These are phyloP conservation scores for Kwoniella sp. DNA, from an alignment of 768 basidiomycete species.

Conservation along the genomic window DNA sequence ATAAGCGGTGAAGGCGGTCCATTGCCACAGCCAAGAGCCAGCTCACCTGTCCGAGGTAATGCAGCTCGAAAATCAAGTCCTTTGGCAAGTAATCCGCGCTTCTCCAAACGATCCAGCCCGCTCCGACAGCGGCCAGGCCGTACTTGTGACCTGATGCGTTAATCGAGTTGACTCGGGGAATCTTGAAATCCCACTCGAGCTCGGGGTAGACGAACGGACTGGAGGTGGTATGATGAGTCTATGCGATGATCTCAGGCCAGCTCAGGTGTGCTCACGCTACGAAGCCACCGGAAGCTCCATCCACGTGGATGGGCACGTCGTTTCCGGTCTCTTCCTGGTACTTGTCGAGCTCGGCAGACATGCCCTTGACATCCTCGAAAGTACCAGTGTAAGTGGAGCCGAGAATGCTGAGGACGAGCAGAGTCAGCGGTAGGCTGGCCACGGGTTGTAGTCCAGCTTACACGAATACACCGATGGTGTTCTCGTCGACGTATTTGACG, in stretches of 20 bases:
- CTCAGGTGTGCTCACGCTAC: slow-evolving; percentile 56
- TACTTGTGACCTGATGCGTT: slow-evolving; percentile 57
- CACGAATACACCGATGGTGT: slow-evolving; percentile 62
- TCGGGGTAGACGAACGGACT: slow-evolving; percentile 54
- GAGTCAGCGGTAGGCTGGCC: slow-evolving; percentile 54
- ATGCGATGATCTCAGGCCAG: not conserved
- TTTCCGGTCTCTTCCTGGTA: slow-evolving; percentile 55
- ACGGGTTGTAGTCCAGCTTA: slow-evolving; percentile 5
- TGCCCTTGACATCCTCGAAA: slow-evolving; percentile 77
- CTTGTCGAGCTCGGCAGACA: slow-evolving; percentile 62
- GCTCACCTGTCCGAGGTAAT: slow-evolving; percentile 51
- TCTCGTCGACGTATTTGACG: slow-evolving; percentile 66
- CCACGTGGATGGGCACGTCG: slow-evolving; percentile 59
- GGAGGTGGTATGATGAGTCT: not conserved
- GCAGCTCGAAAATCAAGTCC: slow-evolving; percentile 64
- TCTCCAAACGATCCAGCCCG: slow-evolving; percentile 67
- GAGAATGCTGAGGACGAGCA: slow-evolving; percentile 49
- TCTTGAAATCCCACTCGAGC: slow-evolving; percentile 60
- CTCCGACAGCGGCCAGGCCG: slow-evolving; percentile 52
- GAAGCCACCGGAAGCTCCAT: slow-evolving; percentile 61
- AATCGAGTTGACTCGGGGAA: slow-evolving; percentile 58
- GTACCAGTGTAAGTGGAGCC: slow-evolving; percentile 57
- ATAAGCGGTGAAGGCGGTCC: slow-evolving; percentile 1
- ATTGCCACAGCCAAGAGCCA: not conserved
- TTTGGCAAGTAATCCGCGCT: slow-evolving; percentile 60